These are phyloP conservation scores for Petunia axillaris DNA, from an alignment of 257 asterid genomes.

Conservation along the genomic window DNA sequence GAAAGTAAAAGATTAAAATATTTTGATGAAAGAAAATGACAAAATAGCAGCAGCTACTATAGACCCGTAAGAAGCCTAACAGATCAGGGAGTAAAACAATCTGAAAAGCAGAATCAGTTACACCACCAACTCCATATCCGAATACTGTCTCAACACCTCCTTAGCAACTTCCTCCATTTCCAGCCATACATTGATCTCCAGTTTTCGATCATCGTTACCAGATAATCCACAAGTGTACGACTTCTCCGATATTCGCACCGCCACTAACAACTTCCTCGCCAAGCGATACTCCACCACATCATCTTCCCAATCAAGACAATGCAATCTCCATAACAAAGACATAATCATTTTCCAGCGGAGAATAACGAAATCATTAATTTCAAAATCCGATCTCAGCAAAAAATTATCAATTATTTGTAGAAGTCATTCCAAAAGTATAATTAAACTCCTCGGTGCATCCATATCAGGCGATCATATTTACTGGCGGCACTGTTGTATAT, in stretches of 20 bases:
- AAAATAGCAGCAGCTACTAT: no score
- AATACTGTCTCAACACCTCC: slow-evolving; percentile 53
- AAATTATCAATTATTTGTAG: slow-evolving; percentile 64
- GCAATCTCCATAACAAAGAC: slow-evolving; percentile 61
- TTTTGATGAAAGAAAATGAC: no score
- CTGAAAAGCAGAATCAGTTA: not conserved
- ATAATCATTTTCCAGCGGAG: slow-evolving; percentile 78
- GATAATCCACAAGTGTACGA: slow-evolving; percentile 64
- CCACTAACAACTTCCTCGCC: slow-evolving; percentile 87
- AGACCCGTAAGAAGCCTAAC: no score
- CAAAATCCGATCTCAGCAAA: slow-evolving; percentile 45
- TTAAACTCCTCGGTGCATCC: slow-evolving; percentile 75
- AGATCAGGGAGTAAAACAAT: no score
- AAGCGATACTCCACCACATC: slow-evolving; percentile 75
- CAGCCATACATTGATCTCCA: slow-evolving; percentile 58
- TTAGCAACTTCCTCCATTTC: slow-evolving; percentile 62
- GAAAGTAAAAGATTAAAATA: no score
- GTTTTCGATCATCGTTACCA: slow-evolving; percentile 63
- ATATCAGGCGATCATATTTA: slow-evolving; percentile 75
- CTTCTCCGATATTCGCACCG: slow-evolving; percentile 83
- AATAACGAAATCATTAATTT: slow-evolving; percentile 45
- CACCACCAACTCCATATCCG: slow-evolving; percentile 26
- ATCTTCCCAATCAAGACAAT: slow-evolving; percentile 91
- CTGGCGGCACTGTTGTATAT: not conserved
- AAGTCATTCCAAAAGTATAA: slow-evolving; percentile 75